Percentiles rank a stretch among this genome's conserved stretches.
Conservation (phyloP, 208 protist species). For the Crithidia acanthocephali region DNA sequence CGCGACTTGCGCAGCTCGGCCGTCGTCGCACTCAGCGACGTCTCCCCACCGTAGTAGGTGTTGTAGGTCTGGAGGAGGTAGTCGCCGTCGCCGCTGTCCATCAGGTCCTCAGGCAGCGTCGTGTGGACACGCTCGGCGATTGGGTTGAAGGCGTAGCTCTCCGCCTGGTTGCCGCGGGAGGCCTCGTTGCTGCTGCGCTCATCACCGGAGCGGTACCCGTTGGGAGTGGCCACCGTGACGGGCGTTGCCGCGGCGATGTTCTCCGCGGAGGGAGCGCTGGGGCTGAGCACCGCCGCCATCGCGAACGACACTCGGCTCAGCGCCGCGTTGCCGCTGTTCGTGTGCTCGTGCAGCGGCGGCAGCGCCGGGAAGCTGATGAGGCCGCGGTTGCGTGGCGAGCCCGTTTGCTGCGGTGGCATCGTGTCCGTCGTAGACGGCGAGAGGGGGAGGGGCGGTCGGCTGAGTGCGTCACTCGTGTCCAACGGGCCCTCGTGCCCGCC, state of each 20-base stretch:
- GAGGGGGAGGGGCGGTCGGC: not conserved
- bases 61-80: constrained; percentile 15
- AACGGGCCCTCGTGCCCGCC: constrained; percentile 2
- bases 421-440: not conserved
- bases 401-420: not conserved
- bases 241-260: constrained; percentile 7
- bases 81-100: constrained; percentile 7
- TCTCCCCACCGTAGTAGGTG: constrained; percentile 21
- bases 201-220: constrained; percentile 11
- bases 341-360: not conserved
- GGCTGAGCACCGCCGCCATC: constrained; percentile 6
- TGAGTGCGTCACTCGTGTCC: not conserved
- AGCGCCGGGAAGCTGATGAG: constrained; percentile 1
- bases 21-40: constrained; percentile 21
- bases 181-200: constrained; percentile 11
- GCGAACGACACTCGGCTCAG: constrained; percentile 1
- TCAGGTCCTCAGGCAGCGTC: constrained; percentile 1
- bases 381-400: constrained; percentile 1
- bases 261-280: constrained; percentile 9
- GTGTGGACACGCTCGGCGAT: not conserved
- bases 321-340: not conserved
- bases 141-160: not conserved
- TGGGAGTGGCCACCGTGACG: not conserved
- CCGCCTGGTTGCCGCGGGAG: not conserved
- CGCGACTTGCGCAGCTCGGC: constrained; percentile 32